Evolutionary conservation across 345 rosid species (phyloP), one percentile per base, ranked within the genome.

Genomic region (Trapa bicornis): DNA sequence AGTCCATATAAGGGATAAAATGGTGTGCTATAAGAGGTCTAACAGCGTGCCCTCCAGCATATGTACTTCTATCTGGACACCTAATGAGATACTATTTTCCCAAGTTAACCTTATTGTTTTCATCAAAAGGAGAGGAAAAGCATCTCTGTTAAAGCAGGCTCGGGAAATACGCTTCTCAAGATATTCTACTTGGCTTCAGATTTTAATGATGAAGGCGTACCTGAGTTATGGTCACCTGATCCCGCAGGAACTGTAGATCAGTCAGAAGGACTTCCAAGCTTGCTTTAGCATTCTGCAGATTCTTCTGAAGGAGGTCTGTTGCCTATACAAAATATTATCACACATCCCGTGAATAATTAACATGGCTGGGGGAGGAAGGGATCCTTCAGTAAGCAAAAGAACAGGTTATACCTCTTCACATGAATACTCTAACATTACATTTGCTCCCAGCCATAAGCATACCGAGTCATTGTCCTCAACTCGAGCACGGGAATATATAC

Each of bases 401-500:
- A 50, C 0, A 0, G 16, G 47, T 41, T 13, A 14, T 68, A 89
- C 94, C 99, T 87, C 96, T 72, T 84, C 92, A 50, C 85, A 80
- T 67, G 99, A 89, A 78, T 91, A 89, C 79, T 94, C 99, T 78
- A 89, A 81, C 97, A 91, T 91, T 75, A 95, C 96, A 77, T 91
- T 95, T 70, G 96, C 96, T 71, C 90, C 97, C 32, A 91, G 78
- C 97, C 97, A 95, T 74, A 95, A 78, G 76, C 97, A 87, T 38
- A 95, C 96, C 0, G 89, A 87, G 72, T 87, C 96, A 1, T 75
- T 66, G 67, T 89, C 87, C 72, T 85, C 86, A 71, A 91, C 81
- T 70, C 74, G 36, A 76, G 96, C 89, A 68, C 80, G 84, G 16
- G 97, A 93, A 76, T 85, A 88, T 80, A 91, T 89, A 81, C 96